Evolutionary conservation across 2,329 filamentous ascomycete genomes (phyloP), one percentile per base, ranked within the genome.

Genomic region (Fusarium circinatum): DNA sequence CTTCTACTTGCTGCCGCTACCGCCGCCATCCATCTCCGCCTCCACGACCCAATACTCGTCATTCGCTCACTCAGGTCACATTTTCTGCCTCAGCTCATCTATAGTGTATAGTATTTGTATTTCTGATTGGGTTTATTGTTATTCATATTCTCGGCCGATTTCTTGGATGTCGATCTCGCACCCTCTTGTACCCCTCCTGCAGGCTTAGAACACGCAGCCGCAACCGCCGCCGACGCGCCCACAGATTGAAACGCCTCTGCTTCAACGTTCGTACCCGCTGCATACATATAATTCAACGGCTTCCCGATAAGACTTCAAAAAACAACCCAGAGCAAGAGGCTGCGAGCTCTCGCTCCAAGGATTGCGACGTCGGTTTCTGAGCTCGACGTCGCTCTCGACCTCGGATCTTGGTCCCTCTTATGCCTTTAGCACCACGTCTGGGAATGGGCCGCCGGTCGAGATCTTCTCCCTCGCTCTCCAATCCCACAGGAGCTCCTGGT

Each of bases 401-500:
- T 70, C 67, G 74, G 75, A 70, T 71, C 73, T 69, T 58, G 62
- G 71, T 57, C 63, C 71, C 48, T 70, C 65, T 70, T 62, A 79
- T 79, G 77, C 77, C 77, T 73, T 75, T 62, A 71, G 75, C 73
- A 76, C 60, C 73, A 71, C 76, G 70, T 67, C 63, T 76, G 74
- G 78, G 78, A 76, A 79, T 79, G 78, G 76, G 76, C 68, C 75
- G 65, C 66, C 71, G 70, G 59, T 78, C 77, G 62, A 78, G 68
- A 75, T 75, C 76, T 52, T 76, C 78, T 65, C 73, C 76, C 52
- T 69, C 76, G 63, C 74, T 78, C 84, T 84, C 85, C 78, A 77
- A 80, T 81, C 82, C 84, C 77, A 81, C 82, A 76, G 78, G 82
- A 79, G 81, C 80, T 78, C 81, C 83, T 79, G 79, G 79, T 66